Evolutionary conservation across 106 monocot species (phyloP), one percentile per base, ranked within the genome.

Genomic region (Acorus calamus): DNA sequence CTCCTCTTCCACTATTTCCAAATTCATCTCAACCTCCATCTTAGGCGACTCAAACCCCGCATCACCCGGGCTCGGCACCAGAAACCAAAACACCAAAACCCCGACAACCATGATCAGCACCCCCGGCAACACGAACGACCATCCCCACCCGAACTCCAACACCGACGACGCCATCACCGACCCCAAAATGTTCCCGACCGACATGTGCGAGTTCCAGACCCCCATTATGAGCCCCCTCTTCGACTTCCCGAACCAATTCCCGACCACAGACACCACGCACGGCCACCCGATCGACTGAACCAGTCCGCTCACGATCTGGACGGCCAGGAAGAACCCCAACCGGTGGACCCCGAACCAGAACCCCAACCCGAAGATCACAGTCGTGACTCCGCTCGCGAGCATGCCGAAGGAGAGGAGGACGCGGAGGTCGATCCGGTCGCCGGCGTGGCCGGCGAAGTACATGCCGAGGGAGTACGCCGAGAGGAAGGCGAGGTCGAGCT

Each of bases 401-500:
- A 85, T 83, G 12, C 80, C 77, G 50, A 71, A 12, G 53, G 76
- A 44, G 55, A 96, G 84, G 70, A 96, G 76, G 60, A 63, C 70
- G 64, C 87, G 82, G 65, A 91, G 78, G 65, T 81, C 72, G 69
- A 74, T 54, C 57, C 87, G 82, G 69, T 96, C 96, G 55, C 78
- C 96, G 46, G 69, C 57, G 73, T 74, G 82, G 70, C 96, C 96
- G 54, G 96, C 70, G 58, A 88, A 59, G 80, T 74, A 87, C 91
- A 91, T 96, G 49, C 69, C 79, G 42, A 65, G 56, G 59, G 96
- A 75, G 74, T 96, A 96, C 65, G 87, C 61, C 45, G 74, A 76
- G 61, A 96, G 91, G 85, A 96, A 96, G 62, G 78, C 77, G 53
- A 96, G 82, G 69, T 96, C 96, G 67, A 96, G 84, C 73, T 90